phyloP scores from a whole-genome alignment of 148 eudicot genomes.

The Rhododendron ferrugineum region DNA sequence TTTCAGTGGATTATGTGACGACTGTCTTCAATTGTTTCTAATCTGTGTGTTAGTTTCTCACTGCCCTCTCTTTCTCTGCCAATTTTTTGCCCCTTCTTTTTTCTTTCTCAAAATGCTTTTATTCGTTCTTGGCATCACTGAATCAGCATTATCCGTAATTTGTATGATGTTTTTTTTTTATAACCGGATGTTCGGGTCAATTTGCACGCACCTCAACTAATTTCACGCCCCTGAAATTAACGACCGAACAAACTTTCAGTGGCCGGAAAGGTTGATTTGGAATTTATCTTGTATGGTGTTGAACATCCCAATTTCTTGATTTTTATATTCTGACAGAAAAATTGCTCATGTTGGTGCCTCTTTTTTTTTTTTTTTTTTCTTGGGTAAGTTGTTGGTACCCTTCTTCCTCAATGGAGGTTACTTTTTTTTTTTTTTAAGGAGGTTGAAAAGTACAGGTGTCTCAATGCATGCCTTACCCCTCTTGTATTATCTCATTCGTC shows the following conservation, averaged over 20 bases:
- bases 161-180: neutral
- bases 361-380: rapidly evolving
- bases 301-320: neutral
- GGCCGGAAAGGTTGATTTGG: neutral
- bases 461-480: conserved; percentile 18
- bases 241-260: no score
- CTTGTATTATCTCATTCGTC: no score
- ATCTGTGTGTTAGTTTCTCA: neutral
- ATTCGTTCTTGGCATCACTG: neutral
- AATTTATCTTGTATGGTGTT: neutral
- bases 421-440: neutral
- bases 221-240: no score
- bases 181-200: no score
- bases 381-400: neutral
- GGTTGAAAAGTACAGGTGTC: conserved; percentile 7
- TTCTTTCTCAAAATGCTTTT: neutral
- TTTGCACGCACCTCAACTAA: no score
- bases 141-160: neutral
- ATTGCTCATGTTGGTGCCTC: neutral
- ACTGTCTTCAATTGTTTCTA: neutral
- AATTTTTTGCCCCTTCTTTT: neutral
- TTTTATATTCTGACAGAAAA: neutral
- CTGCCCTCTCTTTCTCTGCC: neutral
- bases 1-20: neutral
- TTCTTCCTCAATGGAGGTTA: neutral